Conservation (phyloP, 768 basidiomycete species). For the Thelephora ganbajun region DNA sequence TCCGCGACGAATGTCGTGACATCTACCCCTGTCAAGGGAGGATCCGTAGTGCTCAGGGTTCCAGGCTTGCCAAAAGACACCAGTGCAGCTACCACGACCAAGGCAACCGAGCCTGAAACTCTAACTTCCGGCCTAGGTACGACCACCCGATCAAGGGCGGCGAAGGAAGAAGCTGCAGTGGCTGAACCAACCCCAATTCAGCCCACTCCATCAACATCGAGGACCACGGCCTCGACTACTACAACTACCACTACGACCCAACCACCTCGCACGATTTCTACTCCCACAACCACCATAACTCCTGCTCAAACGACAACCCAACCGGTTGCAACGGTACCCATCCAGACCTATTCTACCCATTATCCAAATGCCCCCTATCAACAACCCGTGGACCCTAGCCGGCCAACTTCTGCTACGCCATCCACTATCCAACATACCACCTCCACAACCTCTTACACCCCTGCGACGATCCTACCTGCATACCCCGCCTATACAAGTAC, state of each 20-base stretch:
- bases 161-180: slow-evolving; percentile 4
- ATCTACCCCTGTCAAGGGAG: slow-evolving; percentile 2
- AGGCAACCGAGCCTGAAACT: not conserved
- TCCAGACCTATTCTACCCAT: slow-evolving; percentile 20
- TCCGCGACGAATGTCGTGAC: slow-evolving; percentile 1
- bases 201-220: slow-evolving; percentile 12
- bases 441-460: slow-evolving; percentile 9
- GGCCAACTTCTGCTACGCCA: slow-evolving; percentile 7
- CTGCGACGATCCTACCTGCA: slow-evolving; percentile 14
- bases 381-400: slow-evolving; percentile 15
- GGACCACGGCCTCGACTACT: slow-evolving; percentile 12
- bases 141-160: not conserved
- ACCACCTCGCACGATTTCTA: too few relatives aligned
- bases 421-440: slow-evolving; percentile 7
- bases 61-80: slow-evolving; percentile 1
- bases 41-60: not conserved
- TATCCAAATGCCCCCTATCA: slow-evolving; percentile 45
- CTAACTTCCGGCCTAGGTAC: too few relatives aligned
- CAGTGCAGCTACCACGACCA: slow-evolving; percentile 3
- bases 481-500: slow-evolving; percentile 13
- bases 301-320: too few relatives aligned
- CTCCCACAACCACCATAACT: too few relatives aligned
- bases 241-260: slow-evolving; percentile 7
- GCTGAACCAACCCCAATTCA: slow-evolving; percentile 10
- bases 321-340: slow-evolving; percentile 20